Evolutionary conservation across 2,329 filamentous ascomycete species (phyloP).

Genomic region (Scedosporium dehoogii): DNA sequence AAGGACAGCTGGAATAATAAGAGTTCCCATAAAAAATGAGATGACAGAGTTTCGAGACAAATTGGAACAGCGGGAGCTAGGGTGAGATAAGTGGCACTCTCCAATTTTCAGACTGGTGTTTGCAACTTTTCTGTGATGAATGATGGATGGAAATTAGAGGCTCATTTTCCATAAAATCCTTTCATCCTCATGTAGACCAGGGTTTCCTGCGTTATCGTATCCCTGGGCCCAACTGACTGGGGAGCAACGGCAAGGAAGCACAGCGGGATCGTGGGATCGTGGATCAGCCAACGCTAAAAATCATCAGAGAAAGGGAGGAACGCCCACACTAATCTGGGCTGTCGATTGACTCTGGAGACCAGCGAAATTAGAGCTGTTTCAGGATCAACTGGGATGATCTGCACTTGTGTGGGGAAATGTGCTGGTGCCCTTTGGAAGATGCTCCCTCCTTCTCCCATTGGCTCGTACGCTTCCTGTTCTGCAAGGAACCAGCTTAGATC

Average conservation of each 20-base stretch:
- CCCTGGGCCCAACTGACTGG: not conserved
- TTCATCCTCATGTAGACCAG: not conserved
- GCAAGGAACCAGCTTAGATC: not conserved
- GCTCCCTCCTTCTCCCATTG: not conserved
- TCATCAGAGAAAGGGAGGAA: not conserved
- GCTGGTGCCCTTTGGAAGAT: not conserved
- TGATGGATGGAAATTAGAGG: not conserved
- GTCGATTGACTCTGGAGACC: not conserved
- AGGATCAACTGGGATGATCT: slow-evolving; percentile 5
- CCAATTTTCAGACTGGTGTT: not conserved
- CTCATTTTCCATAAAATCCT: not conserved
- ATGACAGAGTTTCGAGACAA: not conserved
- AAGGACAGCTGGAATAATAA: no score
- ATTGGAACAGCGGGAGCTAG: not conserved
- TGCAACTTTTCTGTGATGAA: not conserved
- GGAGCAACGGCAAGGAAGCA: not conserved
- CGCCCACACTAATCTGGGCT: not conserved
- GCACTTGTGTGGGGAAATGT: not conserved
- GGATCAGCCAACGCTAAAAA: not conserved
- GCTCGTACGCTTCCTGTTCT: not conserved
- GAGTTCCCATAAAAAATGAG: not conserved
- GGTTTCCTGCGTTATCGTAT: not conserved
- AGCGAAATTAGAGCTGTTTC: slow-evolving; percentile 7
- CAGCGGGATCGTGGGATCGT: not conserved
- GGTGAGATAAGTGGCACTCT: not conserved